Percentiles rank a stretch among this genome's conserved stretches.
phyloP scores from a whole-genome alignment of 371 early-diverging fungal genomes.

The Syncephalastrum racemosum region DNA sequence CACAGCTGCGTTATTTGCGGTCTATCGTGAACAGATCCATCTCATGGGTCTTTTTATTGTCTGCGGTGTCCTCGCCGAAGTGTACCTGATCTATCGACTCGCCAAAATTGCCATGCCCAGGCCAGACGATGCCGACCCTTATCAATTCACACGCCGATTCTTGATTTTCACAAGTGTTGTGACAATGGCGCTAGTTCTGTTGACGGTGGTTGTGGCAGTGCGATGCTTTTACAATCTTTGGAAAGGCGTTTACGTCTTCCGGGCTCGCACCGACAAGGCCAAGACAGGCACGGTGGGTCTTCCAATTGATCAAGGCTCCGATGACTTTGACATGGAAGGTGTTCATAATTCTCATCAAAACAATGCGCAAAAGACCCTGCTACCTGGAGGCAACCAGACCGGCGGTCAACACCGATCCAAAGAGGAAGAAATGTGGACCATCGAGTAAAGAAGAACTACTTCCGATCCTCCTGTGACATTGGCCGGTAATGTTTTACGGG shows the following conservation, averaged over 20 bases:
- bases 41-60: slow-evolving; percentile 26
- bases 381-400: background rate
- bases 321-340: slow-evolving; percentile 16
- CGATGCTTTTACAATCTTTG: slow-evolving; percentile 27
- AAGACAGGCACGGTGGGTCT: slow-evolving; percentile 17
- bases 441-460: slow-evolving; percentile 3
- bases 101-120: slow-evolving; percentile 27
- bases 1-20: slow-evolving; percentile 29
- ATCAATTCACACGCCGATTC: slow-evolving; percentile 45
- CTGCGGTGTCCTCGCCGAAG: slow-evolving; percentile 19
- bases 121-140: slow-evolving; percentile 28
- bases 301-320: slow-evolving; percentile 29
- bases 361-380: background rate
- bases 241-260: slow-evolving; percentile 26
- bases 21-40: slow-evolving; percentile 43
- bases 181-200: slow-evolving; percentile 23
- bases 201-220: slow-evolving; percentile 25
- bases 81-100: slow-evolving; percentile 40
- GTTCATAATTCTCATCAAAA: background rate
- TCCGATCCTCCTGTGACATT: too few relatives aligned
- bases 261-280: slow-evolving; percentile 10
- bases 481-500: too few relatives aligned
- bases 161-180: slow-evolving; percentile 45
- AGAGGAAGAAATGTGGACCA: slow-evolving; percentile 6
- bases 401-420: background rate